These are phyloP conservation scores for Amoebophrya sp. DNA, from an alignment of 169 alveolate species.

Conservation along the genomic window DNA sequence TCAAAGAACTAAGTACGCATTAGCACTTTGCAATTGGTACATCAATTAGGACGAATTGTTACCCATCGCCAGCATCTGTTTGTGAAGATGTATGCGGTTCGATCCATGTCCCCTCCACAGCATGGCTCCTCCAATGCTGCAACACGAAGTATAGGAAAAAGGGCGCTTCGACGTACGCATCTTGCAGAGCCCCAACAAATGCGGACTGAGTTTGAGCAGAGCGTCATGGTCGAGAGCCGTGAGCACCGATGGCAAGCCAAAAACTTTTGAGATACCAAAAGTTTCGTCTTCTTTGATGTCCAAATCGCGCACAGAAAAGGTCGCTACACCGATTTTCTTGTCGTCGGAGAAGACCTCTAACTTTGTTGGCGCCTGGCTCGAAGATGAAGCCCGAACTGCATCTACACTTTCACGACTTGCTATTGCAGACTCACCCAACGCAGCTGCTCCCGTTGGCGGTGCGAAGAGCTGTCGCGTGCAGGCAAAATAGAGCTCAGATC, in stretches of 20 bases:
- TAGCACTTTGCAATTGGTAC: no score
- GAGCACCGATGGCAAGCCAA: neutral
- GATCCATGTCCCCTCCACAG: neutral
- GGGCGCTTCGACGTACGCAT: neutral
- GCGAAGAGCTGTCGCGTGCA: neutral
- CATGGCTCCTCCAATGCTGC: neutral
- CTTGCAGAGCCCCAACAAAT: neutral
- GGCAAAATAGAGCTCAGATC: neutral
- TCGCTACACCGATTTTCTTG: neutral
- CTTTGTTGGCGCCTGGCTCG: neutral
- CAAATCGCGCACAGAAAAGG: neutral
- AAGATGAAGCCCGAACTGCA: neutral
- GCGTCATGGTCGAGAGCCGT: neutral
- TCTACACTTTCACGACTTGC: neutral
- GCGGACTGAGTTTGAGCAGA: neutral
- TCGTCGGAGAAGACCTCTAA: neutral
- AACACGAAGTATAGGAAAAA: neutral
- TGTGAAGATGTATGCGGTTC: neutral
- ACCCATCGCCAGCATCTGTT: slow-evolving; percentile 13
- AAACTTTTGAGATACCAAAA: neutral
- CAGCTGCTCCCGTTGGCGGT: no score
- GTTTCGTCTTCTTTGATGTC: neutral
- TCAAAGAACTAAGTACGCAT: no score
- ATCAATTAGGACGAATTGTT: no score
- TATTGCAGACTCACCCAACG: no score